These are phyloP conservation scores for Betula pendula DNA, from an alignment of 306 rosid species.

Conservation along the genomic window DNA sequence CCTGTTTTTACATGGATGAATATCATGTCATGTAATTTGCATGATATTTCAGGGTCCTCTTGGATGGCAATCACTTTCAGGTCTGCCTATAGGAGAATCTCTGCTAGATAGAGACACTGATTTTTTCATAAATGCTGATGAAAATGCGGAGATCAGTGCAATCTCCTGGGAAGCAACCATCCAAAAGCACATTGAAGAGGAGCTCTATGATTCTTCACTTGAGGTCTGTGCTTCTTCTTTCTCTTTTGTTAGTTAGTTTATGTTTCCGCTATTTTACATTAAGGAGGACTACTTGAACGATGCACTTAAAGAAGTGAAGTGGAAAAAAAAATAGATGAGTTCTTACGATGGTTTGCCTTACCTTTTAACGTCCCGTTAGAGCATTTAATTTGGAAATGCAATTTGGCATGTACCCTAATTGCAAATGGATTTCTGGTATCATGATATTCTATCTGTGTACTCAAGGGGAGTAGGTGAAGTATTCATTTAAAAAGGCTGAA, in stretches of 20 bases:
- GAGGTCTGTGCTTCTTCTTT: conserved; percentile 44
- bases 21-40: conserved; percentile 35
- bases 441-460: background rate
- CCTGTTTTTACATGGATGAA: background rate
- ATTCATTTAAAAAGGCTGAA: background rate
- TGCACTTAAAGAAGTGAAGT: background rate
- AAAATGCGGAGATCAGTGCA: conserved; percentile 67
- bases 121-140: conserved; percentile 60
- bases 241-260: background rate
- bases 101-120: conserved; percentile 67
- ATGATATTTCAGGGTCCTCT: conserved; percentile 83
- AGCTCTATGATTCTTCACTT: conserved; percentile 67
- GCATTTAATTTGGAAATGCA: background rate
- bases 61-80: conserved; percentile 83
- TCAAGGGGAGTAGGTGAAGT: background rate
- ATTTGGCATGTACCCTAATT: background rate
- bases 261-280: background rate
- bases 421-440: background rate
- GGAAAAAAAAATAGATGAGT: background rate
- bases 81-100: conserved; percentile 61
- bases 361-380: background rate
- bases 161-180: conserved; percentile 92
- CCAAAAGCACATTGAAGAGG: conserved; percentile 93
- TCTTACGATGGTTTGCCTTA: background rate
- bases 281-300: background rate